phyloP scores from a whole-genome alignment of 2,329 filamentous ascomycete species.

The Tolypocladium ovalisporum region DNA sequence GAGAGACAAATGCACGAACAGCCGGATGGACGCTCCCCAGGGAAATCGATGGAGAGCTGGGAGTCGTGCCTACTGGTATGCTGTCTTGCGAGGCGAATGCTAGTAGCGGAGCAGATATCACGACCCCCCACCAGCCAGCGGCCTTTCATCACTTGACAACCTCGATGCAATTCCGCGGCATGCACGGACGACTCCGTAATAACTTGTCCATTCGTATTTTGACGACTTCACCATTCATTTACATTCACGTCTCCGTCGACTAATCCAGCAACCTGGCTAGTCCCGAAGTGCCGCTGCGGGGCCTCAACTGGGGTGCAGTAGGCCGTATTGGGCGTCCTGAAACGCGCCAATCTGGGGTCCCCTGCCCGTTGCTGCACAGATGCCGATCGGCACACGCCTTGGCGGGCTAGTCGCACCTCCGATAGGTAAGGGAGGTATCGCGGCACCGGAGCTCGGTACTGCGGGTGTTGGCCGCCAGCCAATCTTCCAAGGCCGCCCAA shows the following conservation, averaged over 20 bases:
- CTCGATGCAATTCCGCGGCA: not conserved
- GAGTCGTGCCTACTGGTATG: not conserved
- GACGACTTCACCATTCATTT: not conserved
- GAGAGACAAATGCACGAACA: not conserved
- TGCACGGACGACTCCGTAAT: not conserved
- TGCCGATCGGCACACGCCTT: slow-evolving; percentile 5
- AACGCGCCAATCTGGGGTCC: slow-evolving; percentile 10
- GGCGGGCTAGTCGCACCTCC: slow-evolving; percentile 2
- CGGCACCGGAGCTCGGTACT: not conserved
- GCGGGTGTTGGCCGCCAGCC: not conserved
- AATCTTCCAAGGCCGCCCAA: not conserved
- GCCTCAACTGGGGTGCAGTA: not conserved
- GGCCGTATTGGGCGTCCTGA: slow-evolving; percentile 7
- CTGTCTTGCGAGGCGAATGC: no score
- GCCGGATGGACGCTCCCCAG: not conserved
- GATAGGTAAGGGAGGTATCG: not conserved
- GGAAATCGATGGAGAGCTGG: not conserved
- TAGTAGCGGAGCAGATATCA: not conserved
- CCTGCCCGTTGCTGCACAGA: slow-evolving; percentile 2
- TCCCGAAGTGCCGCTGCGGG: not conserved
- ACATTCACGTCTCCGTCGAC: slow-evolving; percentile 1
- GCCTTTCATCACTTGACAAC: not conserved
- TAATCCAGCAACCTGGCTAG: not conserved
- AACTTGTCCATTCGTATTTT: not conserved
- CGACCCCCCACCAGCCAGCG: not conserved